Evolutionary conservation across 2,329 filamentous ascomycete genomes (phyloP), one percentile per base, ranked within the genome.

Genomic region (Hypoxylon sp.): DNA sequence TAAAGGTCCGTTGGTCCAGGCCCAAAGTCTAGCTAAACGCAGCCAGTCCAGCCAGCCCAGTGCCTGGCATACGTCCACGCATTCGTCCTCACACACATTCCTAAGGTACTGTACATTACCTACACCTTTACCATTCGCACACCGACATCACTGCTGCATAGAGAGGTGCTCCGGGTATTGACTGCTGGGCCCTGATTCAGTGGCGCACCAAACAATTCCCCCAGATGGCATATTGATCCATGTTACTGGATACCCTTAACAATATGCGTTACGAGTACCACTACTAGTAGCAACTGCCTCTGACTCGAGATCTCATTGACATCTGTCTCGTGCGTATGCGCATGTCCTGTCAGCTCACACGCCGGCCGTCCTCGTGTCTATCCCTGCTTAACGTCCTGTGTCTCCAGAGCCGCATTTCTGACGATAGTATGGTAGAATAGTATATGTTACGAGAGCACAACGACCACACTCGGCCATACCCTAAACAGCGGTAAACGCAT

Each of bases 231-330:
- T 34, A 60, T 46, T 30, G 53, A 47, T 43, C 47, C 39, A 55
- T 43, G 23, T 57, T 59, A 61, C 62, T 59, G 41, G 52, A 63
- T 53, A 54, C 32, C 34, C 29, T 68, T 60, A 46, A 57, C 47
- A 64, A 12, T 32, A 70, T 70, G 63, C 43, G 57, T 58, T 65
- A 52, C 58, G 43, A 46, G 52, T 58, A 19, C 39, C 29, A 45
- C 45, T 55, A 62, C 51, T 51, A 32, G 58, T 54, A 39, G 25
- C 32, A 56, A 45, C 23, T 19, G 19, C 11, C 27, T 52, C 50
- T 45, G 11, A 39, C 16, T 61, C 19, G 12, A 57, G 8, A 29
- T n/a, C 61, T 30, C n/a, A 53, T 53, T 50, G 45, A 37, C 51
- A 23, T 34, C 19, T 30, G 32, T 27, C 23, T 41, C 11, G 43